These are phyloP conservation scores for Nannizziopsis arthrosporioides DNA, from an alignment of 2,329 filamentous ascomycete species.

Conservation along the genomic window DNA sequence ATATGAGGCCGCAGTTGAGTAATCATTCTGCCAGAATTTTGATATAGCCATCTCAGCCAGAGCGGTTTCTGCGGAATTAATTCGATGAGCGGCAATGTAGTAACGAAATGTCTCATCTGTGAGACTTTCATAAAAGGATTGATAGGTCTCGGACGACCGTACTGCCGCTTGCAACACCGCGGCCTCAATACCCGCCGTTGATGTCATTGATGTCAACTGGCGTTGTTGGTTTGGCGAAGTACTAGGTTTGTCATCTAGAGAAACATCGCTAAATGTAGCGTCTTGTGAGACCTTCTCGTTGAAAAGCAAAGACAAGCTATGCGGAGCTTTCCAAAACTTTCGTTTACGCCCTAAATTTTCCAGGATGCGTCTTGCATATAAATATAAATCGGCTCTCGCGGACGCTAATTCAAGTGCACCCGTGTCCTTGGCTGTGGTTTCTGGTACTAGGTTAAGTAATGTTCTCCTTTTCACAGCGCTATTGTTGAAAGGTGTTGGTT, in stretches of 20 bases:
- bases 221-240: slow-evolving; percentile 13
- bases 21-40: slow-evolving; percentile 66
- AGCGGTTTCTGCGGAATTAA: slow-evolving; percentile 62
- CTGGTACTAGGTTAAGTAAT: slow-evolving; percentile 30
- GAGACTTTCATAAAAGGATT: slow-evolving; percentile 58
- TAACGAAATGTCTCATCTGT: slow-evolving; percentile 75
- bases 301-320: slow-evolving; percentile 39
- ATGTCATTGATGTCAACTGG: slow-evolving; percentile 20
- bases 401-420: slow-evolving; percentile 75
- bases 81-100: slow-evolving; percentile 66
- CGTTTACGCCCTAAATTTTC: slow-evolving; percentile 59
- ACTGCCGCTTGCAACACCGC: slow-evolving; percentile 51
- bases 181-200: slow-evolving; percentile 41
- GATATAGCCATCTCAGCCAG: slow-evolving; percentile 78
- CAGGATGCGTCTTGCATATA: slow-evolving; percentile 67
- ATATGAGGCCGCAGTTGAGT: slow-evolving; percentile 58
- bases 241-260: slow-evolving; percentile 22
- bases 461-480: slow-evolving; percentile 32
- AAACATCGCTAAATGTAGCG: slow-evolving; percentile 26
- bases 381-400: slow-evolving; percentile 67
- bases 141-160: slow-evolving; percentile 52
- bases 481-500: not conserved
- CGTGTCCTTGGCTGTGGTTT: slow-evolving; percentile 29
- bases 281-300: slow-evolving; percentile 23
- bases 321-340: slow-evolving; percentile 70